These are phyloP conservation scores for Teratosphaeria epicoccoides DNA, from an alignment of 2,329 filamentous ascomycete genomes.

Conservation along the genomic window DNA sequence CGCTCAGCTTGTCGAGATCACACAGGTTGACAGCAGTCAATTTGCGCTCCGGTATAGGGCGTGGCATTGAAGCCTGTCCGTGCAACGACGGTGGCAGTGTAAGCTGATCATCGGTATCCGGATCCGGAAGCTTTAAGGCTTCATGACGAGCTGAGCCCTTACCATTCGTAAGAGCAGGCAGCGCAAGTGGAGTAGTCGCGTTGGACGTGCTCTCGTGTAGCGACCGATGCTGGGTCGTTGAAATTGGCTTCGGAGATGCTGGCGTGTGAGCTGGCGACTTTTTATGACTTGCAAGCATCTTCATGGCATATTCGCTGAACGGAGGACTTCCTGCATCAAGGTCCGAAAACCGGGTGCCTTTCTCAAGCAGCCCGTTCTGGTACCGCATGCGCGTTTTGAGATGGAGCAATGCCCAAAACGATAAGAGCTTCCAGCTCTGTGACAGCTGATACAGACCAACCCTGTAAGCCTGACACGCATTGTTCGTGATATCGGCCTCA, in stretches of 20 bases:
- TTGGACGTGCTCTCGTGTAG: constrained; percentile 39
- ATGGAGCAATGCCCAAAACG: constrained; percentile 26
- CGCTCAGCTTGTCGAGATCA: constrained; percentile 14
- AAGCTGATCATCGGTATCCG: not conserved
- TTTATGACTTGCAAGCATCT: not conserved
- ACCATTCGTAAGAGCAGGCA: constrained; percentile 26
- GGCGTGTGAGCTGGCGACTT: constrained; percentile 12
- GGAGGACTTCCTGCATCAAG: not conserved
- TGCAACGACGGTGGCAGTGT: constrained; percentile 1
- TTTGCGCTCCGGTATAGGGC: constrained; percentile 3
- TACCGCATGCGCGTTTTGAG: constrained; percentile 1
- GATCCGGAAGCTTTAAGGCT: not conserved
- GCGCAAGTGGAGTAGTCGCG: constrained; percentile 43
- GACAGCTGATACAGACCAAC: constrained; percentile 35
- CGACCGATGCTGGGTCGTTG: constrained; percentile 14
- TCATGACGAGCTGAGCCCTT: not conserved
- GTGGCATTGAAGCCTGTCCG: not conserved
- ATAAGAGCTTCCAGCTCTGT: constrained; percentile 50
- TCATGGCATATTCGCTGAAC: constrained; percentile 1
- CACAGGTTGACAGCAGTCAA: constrained; percentile 15
- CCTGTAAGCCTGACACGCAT: constrained; percentile 43
- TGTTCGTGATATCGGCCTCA: constrained; percentile 18
- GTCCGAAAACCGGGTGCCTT: not conserved
- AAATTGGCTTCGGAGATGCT: constrained; percentile 11
- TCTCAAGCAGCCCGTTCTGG: not conserved